Conservation (phyloP, 129 eudicot genomes). For the Flaveria robusta region DNA sequence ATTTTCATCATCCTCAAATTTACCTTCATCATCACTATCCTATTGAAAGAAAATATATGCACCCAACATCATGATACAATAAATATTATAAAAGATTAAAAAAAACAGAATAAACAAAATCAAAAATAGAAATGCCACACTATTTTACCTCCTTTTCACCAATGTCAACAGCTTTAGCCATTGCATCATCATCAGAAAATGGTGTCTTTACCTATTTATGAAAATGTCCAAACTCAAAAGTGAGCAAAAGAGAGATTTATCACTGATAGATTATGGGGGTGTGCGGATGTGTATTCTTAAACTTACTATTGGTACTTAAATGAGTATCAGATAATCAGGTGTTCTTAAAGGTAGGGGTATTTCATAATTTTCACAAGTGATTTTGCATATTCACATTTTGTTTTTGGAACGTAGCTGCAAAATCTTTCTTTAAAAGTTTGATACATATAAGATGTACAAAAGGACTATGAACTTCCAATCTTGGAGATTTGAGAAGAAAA, state of each 20-base stretch:
- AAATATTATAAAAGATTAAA: neutral
- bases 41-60: conserved; percentile 24
- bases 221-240: conserved; percentile 27
- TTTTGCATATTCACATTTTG: conserved; percentile 10
- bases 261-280: neutral
- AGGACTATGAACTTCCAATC: conserved; percentile 9
- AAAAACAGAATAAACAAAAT: neutral
- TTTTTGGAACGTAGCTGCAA: neutral
- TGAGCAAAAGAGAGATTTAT: neutral
- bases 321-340: neutral
- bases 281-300: neutral
- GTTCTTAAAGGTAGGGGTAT: neutral
- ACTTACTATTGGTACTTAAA: neutral
- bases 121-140: conserved; percentile 6
- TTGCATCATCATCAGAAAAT: conserved; percentile 71
- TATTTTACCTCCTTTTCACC: conserved; percentile 90
- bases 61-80: neutral
- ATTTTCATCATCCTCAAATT: conserved; percentile 70
- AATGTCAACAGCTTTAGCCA: conserved; percentile 97
- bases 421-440: neutral
- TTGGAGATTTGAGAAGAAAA: neutral
- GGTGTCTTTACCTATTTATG: conserved; percentile 45
- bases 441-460: conserved; percentile 25
- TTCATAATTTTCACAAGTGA: neutral
- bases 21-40: conserved; percentile 72